Conservation (phyloP, 805 yeast species). For the Candida berthetii region DNA sequence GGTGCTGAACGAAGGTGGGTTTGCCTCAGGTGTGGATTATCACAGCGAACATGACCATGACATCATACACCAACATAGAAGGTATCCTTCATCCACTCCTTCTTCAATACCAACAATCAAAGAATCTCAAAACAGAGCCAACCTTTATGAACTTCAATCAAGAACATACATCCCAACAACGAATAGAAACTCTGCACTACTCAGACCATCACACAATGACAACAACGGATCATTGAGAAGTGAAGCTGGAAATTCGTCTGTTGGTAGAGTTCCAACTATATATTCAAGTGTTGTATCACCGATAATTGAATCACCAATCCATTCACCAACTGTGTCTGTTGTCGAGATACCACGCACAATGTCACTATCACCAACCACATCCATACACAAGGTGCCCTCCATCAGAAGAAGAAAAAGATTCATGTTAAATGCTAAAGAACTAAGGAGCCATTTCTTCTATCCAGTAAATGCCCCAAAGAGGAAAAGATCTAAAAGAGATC, state of each 20-base stretch:
- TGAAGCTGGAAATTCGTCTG: neutral
- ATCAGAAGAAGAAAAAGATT: conserved; percentile 11
- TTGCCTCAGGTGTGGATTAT: neutral
- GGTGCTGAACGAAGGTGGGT: neutral
- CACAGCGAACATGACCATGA: conserved; percentile 1
- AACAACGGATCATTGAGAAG: neutral
- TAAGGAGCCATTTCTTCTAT: conserved; percentile 12
- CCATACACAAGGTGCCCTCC: conserved; percentile 6
- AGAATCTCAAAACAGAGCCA: conserved; percentile 5
- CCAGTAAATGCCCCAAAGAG: conserved; percentile 19
- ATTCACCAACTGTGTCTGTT: no score
- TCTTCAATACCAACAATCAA: conserved; percentile 6
- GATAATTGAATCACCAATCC: no score
- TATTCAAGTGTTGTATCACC: conserved; percentile 6
- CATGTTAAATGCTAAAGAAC: conserved; percentile 16
- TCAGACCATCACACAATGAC: no score
- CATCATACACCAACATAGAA: conserved; percentile 1
- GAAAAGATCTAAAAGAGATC: conserved; percentile 10
- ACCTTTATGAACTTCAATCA: neutral
- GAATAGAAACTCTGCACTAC: neutral
- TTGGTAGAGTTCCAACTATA: conserved; percentile 15
- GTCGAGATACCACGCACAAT: no score
- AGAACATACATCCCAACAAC: neutral
- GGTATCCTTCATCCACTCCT: neutral
- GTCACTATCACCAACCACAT: neutral